These are phyloP conservation scores for Yamadazyma dendronema DNA, from an alignment of 1,139 yeast genomes.

Conservation along the genomic window DNA sequence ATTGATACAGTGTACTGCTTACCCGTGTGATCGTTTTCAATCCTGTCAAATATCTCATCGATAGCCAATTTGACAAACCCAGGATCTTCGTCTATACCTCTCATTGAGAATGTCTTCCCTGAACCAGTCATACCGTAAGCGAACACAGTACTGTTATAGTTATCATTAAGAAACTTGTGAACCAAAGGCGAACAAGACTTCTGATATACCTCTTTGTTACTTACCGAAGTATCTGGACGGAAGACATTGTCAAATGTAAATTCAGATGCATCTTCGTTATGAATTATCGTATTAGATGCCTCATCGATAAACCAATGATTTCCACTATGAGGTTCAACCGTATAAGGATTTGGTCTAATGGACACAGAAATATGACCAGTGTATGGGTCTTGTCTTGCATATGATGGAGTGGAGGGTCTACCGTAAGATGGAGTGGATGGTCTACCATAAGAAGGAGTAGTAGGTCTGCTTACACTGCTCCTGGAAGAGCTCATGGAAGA, in stretches of 20 bases:
- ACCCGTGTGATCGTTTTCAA: conserved; percentile 28
- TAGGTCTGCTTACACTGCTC: conserved; percentile 8
- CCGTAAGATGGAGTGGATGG: conserved; percentile 12
- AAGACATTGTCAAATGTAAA: conserved; percentile 80
- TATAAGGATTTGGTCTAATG: conserved; percentile 52
- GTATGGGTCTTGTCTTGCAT: conserved; percentile 35
- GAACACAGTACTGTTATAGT: conserved; percentile 85
- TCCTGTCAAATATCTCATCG: conserved; percentile 57
- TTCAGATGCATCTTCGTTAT: conserved; percentile 49
- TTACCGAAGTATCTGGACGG: conserved; percentile 38
- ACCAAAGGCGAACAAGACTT: conserved; percentile 63
- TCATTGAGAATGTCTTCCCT: conserved; percentile 92
- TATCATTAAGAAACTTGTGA: conserved; percentile 61
- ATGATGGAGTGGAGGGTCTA: conserved; percentile 42
- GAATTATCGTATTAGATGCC: conserved; percentile 40
- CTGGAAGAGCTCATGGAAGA: conserved; percentile 31
- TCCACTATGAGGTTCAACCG: conserved; percentile 20
- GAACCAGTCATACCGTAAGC: conserved; percentile 92
- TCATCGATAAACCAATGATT: conserved; percentile 47
- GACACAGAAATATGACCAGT: conserved; percentile 53
- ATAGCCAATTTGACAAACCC: conserved; percentile 81
- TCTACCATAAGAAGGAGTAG: conserved; percentile 10
- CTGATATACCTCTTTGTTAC: conserved; percentile 61
- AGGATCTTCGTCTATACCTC: conserved; percentile 64
- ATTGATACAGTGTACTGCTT: conserved; percentile 48